Base-by-base conservation (phyloP, 495 filamentous ascomycete species). In the Aspergillus nanangensis region DNA sequence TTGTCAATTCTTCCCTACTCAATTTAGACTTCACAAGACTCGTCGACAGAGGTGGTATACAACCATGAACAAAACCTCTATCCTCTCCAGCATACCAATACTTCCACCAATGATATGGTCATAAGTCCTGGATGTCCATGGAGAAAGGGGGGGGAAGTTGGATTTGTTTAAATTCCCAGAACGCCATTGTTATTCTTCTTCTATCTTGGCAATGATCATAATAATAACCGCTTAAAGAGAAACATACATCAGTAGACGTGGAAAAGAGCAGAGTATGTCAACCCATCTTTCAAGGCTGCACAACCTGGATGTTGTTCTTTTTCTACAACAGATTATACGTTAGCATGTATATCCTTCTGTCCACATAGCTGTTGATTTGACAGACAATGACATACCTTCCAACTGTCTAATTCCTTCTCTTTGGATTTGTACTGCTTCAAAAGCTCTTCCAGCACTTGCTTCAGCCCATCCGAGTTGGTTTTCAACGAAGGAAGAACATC, bases 241-340 rank as follows among this genome's bases (percentile, higher is more conserved):
- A 29, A 29, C 11, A 29, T 7, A 29, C 25, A 29, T 11, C 7
- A 29, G 25, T 29, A n/a, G n/a, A n/a, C n/a, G n/a, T n/a, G n/a
- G n/a, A n/a, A n/a, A n/a, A n/a, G n/a, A n/a, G n/a, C n/a, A n/a
- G n/a, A n/a, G n/a, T n/a, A n/a, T n/a, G n/a, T n/a, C n/a, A n/a
- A n/a, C 19, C 37, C 11, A 8, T 13, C n/a, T 5, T 36, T 45
- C 51, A 60, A 37, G 93, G 88, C 60, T 85, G 82, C 43, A 98
- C 91, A 48, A 98, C 88, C 66, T 96, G 92, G 45, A 98, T 81
- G 59, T 96, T 96, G 71, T 98, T 95, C 83, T 96, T 96, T 65
- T 96, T 96, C 93, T 97, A 61, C 58, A 58, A 8, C 44, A 22
- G 19, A 21, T 32, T 41, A 54, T 5, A 39, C 23, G 42, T 56